Evolutionary conservation across 1,139 yeast species (phyloP), one percentile per base, ranked within the genome.

Genomic region (Pichia sp.): DNA sequence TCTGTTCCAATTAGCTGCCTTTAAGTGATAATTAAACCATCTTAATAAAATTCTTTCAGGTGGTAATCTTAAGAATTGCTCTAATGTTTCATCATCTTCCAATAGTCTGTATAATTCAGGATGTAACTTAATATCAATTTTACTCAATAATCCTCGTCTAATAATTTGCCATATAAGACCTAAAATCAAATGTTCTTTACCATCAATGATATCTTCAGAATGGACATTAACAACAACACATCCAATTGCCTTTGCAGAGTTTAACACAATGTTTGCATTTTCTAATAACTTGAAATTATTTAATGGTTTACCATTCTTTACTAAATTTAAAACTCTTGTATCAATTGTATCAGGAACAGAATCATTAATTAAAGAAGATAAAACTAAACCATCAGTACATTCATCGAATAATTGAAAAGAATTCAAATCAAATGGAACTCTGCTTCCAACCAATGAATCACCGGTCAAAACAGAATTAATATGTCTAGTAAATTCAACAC

Each of bases 161-260:
- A 91, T 93, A 55, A 93, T 84, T 69, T 91, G 99, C 99, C 99
- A 91, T 55, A 91, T 89, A 47, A 93, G 75, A 46, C 99, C 99
- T 53, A 91, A 70, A 50, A 91, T 87, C 62, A 91, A 76, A 63
- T 91, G 97, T 65, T 91, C 99, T 55, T 84, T 86, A 54, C 99
- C 98, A 55, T 89, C 97, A 54, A 89, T 88, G 47, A 91, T 86
- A 63, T 91, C 97, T 62, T 91, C 97, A 5, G 97, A 85, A 56
- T 91, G 97, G 38, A 91, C 97, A 61, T 91, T 91, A 40, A 93
- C 97, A 38, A 91, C 98, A 42, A 91, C 86, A 71, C 97, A 91
- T 18, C 97, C 98, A 65, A 91, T 91, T 42, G 97, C 98, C 68
- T 91, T 91, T 31, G 98, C 98, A 4, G 98, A 91, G 62, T 91